Evolutionary conservation across 495 filamentous ascomycete genomes (phyloP).

Genomic region (Podospora comata): DNA sequence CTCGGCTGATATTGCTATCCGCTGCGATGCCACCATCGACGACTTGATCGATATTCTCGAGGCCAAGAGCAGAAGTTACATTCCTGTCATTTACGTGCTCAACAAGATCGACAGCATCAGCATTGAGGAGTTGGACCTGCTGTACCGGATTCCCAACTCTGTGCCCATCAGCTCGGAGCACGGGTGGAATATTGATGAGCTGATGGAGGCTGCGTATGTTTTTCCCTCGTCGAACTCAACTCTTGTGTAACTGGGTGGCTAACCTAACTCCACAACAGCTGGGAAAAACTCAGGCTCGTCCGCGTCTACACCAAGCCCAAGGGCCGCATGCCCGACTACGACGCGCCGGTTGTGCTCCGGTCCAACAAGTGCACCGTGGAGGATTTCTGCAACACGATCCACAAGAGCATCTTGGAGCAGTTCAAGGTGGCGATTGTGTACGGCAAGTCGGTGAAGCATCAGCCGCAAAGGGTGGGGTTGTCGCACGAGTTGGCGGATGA

Average conservation of each 20-base stretch:
- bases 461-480: conserved; percentile 92
- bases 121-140: conserved; percentile 92
- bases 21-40: conserved; percentile 81
- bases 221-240: conserved; percentile 45
- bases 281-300: conserved; percentile 89
- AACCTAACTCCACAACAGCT: conserved; percentile 42
- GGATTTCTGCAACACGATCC: conserved; percentile 97
- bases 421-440: conserved; percentile 96
- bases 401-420: conserved; percentile 91
- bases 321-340: conserved; percentile 90
- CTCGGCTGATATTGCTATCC: conserved; percentile 96
- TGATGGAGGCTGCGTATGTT: conserved; percentile 74
- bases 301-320: conserved; percentile 98
- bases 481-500: conserved; percentile 90
- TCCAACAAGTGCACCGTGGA: conserved; percentile 82
- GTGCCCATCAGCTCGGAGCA: conserved; percentile 96
- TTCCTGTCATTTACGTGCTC: conserved; percentile 95
- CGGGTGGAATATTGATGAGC: conserved; percentile 97
- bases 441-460: conserved; percentile 96
- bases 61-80: conserved; percentile 91
- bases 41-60: conserved; percentile 96
- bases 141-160: conserved; percentile 95
- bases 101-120: conserved; percentile 99
- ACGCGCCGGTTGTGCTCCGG: conserved; percentile 82
- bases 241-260: conserved; percentile 1